Evolutionary conservation across 225 moss, liverwort and hornwort genomes (phyloP), one percentile per base, ranked within the genome.

Genomic region (Antitrichia curtipendula): DNA sequence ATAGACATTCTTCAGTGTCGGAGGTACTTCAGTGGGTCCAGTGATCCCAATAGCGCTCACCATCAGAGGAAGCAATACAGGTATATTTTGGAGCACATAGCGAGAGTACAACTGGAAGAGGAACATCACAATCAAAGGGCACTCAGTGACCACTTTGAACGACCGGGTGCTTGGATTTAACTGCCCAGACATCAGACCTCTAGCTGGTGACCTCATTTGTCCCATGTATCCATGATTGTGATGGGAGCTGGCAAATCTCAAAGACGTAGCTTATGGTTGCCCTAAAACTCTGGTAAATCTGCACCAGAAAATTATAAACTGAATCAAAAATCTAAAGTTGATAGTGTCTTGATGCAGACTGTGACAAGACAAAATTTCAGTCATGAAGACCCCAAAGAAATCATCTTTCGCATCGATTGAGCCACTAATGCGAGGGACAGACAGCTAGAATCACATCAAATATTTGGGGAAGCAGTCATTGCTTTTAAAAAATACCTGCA

Each of bases 111-210:
- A 89, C 90, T 97, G 98, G 88, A 99, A 99, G 54, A 99, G 93
- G 84, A 97, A 99, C 97, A 99, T 97, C 61, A 96, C 95, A 89
- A 99, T 95, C 85, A 96, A 90, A 91, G 98, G 97, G 90, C 96
- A 99, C 88, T 99, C 97, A 16, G 97, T 99, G 85, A 95, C 95
- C 87, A 97, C 96, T 95, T 99, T 96, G 69, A 97, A 97, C 29
- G 95, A 96, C 58, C 95, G 95, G 63, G 96, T 96, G 86, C 97
- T 99, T 50, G 95, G 96, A 90, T 96, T 96, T 53, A 96, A 91
- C 91, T 96, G 98, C 86, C 97, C 97, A 78, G 94, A 88, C 87
- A 96, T 92, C 64, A 97, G 95, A 76, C 98, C 95, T 88, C 95
- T 95, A 82, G 94, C 92, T 84, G 95, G 94, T 80, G 96, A 94